Evolutionary conservation across 495 filamentous ascomycete species (phyloP), one percentile per base, ranked within the genome.

Genomic region (Aspergillus nidulans): DNA sequence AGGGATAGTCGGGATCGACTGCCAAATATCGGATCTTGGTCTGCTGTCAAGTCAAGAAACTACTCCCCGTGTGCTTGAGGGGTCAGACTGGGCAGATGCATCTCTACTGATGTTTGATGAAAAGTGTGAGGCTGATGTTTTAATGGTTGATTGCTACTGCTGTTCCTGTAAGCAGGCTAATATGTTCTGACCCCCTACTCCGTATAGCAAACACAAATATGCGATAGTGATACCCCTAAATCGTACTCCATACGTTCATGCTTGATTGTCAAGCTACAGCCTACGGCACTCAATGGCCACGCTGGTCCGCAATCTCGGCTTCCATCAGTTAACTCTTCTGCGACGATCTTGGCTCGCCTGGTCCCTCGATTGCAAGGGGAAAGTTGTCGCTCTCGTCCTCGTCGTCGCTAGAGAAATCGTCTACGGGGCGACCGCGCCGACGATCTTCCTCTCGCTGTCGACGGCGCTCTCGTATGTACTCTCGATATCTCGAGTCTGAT

Each of bases 331-430:
- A 49, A 13, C 21, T 42, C 30, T 48, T 56, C 13, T 50, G 48
- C 23, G 20, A 6, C 20, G 53, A 26, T 21, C 56, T 53, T 28
- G 63, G 13, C 21, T 57, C 62, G n/a, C 60, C 49, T 20, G 71
- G 60, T 9, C 63, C 65, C 54, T 77, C 74, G 26, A 71, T 68
- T 15, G 65, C 64, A 25, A 64, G 46, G 12, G 58, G 68, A 6
- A 50, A 44, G 21, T 61, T 60, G 30, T 70, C 67, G n/a, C 69
- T 66, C 1, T 68, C 65, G 3, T 64, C 62, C 30, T 75, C 70
- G 16, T 72, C 70, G n/a, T 73, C 73, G 49, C 69, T 75, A 5
- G 74, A 77, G 6, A 69, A 69, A 7, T 66, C 67, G 9, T 67
- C 70, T 6, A 62, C 52, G 6, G 55, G 51, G 4, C 57, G 63